Percentiles rank a stretch among this genome's conserved stretches.
Conservation (phyloP, 2,329 filamentous ascomycete genomes). For the Pseudogymnoascus verrucosus region DNA sequence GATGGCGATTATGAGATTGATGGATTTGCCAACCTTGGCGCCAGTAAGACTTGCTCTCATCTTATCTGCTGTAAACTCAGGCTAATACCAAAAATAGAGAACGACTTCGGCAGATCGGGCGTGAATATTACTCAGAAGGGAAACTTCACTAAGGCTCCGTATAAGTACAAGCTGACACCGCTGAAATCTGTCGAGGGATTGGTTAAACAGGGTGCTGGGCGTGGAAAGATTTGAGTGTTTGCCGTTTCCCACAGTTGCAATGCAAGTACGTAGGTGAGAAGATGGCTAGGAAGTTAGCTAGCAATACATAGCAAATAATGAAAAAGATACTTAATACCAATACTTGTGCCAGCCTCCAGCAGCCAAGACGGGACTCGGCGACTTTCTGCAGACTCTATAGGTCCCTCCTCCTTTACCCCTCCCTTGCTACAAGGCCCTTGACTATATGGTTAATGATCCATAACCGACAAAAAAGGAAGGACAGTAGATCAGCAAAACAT, state of each 20-base stretch:
- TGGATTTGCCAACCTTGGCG: constrained; percentile 45
- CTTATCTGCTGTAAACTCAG: background rate
- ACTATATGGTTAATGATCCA: too few relatives aligned
- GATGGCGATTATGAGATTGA: constrained; percentile 47
- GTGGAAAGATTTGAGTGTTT: background rate
- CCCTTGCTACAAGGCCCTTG: background rate
- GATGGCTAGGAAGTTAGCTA: background rate
- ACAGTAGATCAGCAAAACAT: too few relatives aligned
- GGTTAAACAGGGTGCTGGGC: background rate
- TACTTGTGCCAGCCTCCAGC: too few relatives aligned
- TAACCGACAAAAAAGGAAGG: too few relatives aligned
- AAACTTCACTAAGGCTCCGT: constrained; percentile 36
- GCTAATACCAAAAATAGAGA: constrained; percentile 21
- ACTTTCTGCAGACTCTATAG: too few relatives aligned
- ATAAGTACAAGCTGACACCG: background rate
- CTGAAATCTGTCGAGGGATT: background rate
- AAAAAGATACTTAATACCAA: background rate
- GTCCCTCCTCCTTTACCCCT: too few relatives aligned
- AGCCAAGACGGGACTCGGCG: too few relatives aligned
- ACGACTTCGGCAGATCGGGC: constrained; percentile 40
- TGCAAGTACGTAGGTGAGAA: background rate
- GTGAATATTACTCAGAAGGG: constrained; percentile 47
- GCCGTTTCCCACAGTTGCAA: background rate
- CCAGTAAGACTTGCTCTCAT: constrained; percentile 32
- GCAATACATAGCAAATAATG: background rate